Evolutionary conservation across 1,284 basidiomycete species (phyloP).

Genomic region (Pyrrhoderma lamaoense): DNA sequence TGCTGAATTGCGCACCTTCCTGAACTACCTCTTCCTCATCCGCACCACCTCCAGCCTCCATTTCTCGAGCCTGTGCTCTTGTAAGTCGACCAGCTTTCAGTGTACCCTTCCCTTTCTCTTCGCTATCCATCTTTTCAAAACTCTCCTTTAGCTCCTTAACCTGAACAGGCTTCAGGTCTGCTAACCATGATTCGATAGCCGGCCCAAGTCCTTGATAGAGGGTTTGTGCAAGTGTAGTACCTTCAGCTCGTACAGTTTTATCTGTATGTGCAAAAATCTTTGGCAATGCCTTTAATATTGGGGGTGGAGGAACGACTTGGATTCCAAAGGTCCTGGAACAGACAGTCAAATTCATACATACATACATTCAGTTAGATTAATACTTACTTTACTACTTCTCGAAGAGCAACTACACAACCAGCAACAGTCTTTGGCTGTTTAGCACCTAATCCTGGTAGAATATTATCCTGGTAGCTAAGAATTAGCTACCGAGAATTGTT

Average conservation of each 20-base stretch:
- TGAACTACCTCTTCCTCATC: constrained; percentile 33
- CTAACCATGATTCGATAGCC: constrained; percentile 79
- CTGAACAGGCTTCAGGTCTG: constrained; percentile 98
- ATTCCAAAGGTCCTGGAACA: constrained; percentile 75
- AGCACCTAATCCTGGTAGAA: constrained; percentile 78
- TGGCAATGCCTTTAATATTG: constrained; percentile 79
- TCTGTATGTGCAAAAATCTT: constrained; percentile 96
- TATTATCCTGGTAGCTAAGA: constrained; percentile 51
- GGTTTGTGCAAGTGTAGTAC: constrained; percentile 65
- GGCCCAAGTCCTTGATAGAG: constrained; percentile 89
- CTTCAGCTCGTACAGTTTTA: constrained; percentile 94
- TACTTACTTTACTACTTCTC: constrained; percentile 68
- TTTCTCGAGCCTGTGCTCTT: constrained; percentile 70
- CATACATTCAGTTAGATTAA: neutral
- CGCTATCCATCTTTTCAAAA: constrained; percentile 80
- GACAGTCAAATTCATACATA: neutral
- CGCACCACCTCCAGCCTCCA: constrained; percentile 45
- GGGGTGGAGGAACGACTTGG: constrained; percentile 68
- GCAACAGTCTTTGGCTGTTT: constrained; percentile 96
- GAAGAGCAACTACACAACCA: constrained; percentile 72
- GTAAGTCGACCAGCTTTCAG: constrained; percentile 79
- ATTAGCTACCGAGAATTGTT: neutral
- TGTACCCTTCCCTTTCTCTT: constrained; percentile 75
- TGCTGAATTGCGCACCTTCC: constrained; percentile 24
- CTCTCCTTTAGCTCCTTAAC: constrained; percentile 91